phyloP scores from a whole-genome alignment of 2,329 filamentous ascomycete genomes.

The Xylariaceae sp. region DNA sequence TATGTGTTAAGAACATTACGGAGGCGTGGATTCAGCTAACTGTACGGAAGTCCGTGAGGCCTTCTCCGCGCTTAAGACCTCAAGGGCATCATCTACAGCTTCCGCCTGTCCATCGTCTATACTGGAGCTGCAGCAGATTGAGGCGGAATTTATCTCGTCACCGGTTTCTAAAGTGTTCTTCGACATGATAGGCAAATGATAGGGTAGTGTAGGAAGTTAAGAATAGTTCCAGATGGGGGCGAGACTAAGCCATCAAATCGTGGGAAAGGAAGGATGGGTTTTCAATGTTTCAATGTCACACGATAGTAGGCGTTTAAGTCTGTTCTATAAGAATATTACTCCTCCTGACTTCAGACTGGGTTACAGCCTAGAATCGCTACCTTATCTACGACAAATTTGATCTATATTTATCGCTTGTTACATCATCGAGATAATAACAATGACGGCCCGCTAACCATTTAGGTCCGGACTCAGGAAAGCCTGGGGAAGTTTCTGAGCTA shows the following conservation, averaged over 20 bases:
- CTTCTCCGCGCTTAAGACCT: slow-evolving; percentile 3
- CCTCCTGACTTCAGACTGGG: neutral
- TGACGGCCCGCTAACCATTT: neutral
- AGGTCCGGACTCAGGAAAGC: neutral
- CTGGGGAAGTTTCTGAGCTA: neutral
- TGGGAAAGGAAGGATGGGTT: too few relatives aligned
- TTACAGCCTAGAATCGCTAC: too few relatives aligned
- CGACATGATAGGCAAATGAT: neutral
- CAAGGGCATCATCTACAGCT: neutral
- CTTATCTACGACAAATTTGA: neutral
- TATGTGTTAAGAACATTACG: slow-evolving; percentile 58
- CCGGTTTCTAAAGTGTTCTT: neutral
- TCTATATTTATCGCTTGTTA: too few relatives aligned
- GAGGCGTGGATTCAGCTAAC: slow-evolving; percentile 59
- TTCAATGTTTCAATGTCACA: neutral
- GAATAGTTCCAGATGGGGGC: too few relatives aligned
- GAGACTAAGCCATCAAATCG: too few relatives aligned
- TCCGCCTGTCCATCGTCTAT: neutral
- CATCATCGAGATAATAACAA: neutral
- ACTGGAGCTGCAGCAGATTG: neutral
- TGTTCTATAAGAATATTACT: neutral
- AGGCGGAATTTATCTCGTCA: neutral
- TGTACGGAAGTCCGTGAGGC: slow-evolving; percentile 53
- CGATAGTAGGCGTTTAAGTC: neutral
- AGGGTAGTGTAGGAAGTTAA: neutral